phyloP scores from a whole-genome alignment of 1,284 basidiomycete species.

The Cryptococcus neoformans region DNA sequence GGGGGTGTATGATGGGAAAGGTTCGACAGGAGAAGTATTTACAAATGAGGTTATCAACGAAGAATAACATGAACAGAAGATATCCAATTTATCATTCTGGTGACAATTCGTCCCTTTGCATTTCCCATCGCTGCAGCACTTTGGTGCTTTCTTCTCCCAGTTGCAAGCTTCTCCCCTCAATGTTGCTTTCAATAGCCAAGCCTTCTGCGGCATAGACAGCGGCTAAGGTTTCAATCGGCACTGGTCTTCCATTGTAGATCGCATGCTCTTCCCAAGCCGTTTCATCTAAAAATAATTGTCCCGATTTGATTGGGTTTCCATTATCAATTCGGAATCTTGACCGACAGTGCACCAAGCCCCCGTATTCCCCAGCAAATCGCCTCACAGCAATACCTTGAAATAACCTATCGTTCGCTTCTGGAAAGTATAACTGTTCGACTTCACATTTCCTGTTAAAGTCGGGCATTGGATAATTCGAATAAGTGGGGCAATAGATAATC shows the following conservation, averaged over 20 bases:
- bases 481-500: not conserved
- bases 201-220: slow-evolving; percentile 2
- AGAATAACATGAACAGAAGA: not conserved
- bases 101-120: not conserved
- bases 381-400: slow-evolving; percentile 5
- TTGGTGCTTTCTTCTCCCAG: not conserved
- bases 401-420: not conserved
- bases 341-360: slow-evolving; percentile 4
- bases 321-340: not conserved
- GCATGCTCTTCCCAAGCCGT: slow-evolving; percentile 6
- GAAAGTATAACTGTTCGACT: not conserved
- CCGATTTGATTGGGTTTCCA: not conserved
- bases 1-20: not conserved
- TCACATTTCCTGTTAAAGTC: not conserved
- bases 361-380: not conserved
- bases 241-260: not conserved
- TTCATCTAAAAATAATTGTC: not conserved
- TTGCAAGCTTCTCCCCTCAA: not conserved
- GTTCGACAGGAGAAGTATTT: not conserved
- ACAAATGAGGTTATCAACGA: not conserved
- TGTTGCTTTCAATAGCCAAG: not conserved
- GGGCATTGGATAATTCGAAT: no score
- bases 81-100: not conserved
- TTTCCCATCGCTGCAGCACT: slow-evolving; percentile 3
- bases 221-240: slow-evolving; percentile 2